phyloP scores from a whole-genome alignment of 768 basidiomycete genomes.

The Mycena filopes region DNA sequence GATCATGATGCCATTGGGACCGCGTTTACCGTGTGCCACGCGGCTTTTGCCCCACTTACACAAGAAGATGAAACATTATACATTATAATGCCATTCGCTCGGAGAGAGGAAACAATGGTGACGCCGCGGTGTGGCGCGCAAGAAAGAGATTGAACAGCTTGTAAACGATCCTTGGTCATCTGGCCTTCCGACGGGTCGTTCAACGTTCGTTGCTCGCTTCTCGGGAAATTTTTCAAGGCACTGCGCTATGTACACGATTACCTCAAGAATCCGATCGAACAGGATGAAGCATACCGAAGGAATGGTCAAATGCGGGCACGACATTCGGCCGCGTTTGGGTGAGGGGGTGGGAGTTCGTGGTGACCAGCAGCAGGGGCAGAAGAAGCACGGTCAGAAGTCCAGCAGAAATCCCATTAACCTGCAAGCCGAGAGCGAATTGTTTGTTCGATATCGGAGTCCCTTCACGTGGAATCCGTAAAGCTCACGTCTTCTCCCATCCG shows the following conservation, averaged over 20 bases:
- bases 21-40: no score
- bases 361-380: constrained; percentile 21
- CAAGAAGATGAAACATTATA: no score
- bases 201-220: constrained; percentile 1
- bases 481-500: constrained; percentile 48
- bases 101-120: no score
- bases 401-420: constrained; percentile 21
- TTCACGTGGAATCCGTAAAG: no score
- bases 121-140: constrained; percentile 5
- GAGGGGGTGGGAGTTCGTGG: constrained; percentile 1
- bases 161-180: background rate
- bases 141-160: constrained; percentile 18
- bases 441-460: no score
- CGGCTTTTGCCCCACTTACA: no score
- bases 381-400: constrained; percentile 26
- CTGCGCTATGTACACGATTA: background rate
- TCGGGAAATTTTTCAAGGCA: background rate
- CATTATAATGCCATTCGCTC: no score
- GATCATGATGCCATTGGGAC: no score
- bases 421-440: constrained; percentile 4
- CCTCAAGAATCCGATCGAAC: background rate
- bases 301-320: constrained; percentile 25
- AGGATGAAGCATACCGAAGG: background rate
- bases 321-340: constrained; percentile 5
- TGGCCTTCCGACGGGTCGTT: constrained; percentile 3